A percentile compares a stretch with the other conserved stretches of the same genome.
These are phyloP conservation scores for Eimeria acervulina DNA, from an alignment of 169 alveolate species.

Conservation along the genomic window DNA sequence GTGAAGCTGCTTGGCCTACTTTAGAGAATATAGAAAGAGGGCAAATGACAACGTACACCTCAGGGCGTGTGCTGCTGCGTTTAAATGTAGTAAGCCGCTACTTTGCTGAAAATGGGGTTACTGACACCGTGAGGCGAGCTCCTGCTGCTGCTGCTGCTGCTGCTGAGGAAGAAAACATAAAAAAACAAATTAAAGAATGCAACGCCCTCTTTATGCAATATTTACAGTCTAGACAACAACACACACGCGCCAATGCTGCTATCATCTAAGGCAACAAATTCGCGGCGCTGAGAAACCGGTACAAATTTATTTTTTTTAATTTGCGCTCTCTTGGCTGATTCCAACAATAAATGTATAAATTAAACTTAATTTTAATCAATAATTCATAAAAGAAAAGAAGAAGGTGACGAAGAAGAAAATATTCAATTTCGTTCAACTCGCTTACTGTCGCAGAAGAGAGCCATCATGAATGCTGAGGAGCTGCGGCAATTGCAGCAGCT, in stretches of 20 bases:
- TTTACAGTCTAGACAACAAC: neutral
- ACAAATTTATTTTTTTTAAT: neutral
- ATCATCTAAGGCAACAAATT: too few species aligned
- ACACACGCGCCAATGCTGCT: neutral
- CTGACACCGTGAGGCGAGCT: neutral
- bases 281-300: too few species aligned
- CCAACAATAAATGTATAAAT: too few species aligned
- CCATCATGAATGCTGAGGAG: too few species aligned
- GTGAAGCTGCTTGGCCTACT: neutral
- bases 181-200: neutral
- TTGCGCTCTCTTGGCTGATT: too few species aligned
- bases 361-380: too few species aligned
- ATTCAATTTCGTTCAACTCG: too few species aligned
- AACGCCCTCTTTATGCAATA: neutral
- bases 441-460: too few species aligned
- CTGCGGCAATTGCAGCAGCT: too few species aligned
- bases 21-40: neutral
- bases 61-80: conserved; percentile 31
- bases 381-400: too few species aligned
- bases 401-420: too few species aligned
- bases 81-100: neutral
- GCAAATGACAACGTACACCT: neutral
- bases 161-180: neutral
- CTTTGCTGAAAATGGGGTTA: neutral
- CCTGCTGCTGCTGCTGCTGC: conserved; percentile 3